Evolutionary conservation across 495 filamentous ascomycete genomes (phyloP).

Genomic region (Cladorrhinum samala): DNA sequence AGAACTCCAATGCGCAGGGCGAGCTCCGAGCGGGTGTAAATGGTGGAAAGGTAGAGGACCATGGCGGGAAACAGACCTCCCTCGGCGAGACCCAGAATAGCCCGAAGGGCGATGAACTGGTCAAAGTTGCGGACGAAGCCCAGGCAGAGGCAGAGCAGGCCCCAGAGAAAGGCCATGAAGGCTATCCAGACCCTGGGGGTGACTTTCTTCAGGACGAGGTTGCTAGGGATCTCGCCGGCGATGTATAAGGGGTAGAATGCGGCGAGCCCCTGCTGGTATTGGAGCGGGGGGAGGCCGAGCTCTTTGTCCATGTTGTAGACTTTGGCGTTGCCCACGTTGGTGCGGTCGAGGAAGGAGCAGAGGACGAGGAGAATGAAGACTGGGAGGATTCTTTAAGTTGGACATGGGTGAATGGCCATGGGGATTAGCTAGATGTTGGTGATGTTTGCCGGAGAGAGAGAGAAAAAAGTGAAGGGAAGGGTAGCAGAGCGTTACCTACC

Average conservation of each 20-base stretch:
- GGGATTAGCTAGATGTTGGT: neutral
- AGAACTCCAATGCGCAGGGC: conserved; percentile 48
- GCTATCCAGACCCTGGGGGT: conserved; percentile 56
- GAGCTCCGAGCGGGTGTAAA: conserved; percentile 45
- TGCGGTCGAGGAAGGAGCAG: conserved; percentile 67
- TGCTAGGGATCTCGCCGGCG: conserved; percentile 71
- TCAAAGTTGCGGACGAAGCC: conserved; percentile 69
- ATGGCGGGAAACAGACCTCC: conserved; percentile 46
- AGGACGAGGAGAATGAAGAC: conserved; percentile 43
- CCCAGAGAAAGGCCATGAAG: conserved; percentile 51
- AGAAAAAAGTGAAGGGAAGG: neutral
- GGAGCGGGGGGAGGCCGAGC: conserved; percentile 54
- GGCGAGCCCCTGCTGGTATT: conserved; percentile 61
- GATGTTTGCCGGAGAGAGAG: neutral
- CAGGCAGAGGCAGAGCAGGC: conserved; percentile 54
- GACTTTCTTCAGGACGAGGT: conserved; percentile 72
- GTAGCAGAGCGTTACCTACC: neutral
- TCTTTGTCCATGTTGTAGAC: conserved; percentile 61
- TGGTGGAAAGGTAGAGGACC: conserved; percentile 43
- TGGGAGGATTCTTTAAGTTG: conserved; percentile 36
- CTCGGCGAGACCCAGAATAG: conserved; percentile 62
- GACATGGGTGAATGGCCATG: neutral
- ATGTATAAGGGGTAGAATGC: conserved; percentile 51
- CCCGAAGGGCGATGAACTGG: conserved; percentile 69
- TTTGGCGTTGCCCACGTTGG: conserved; percentile 80